Evolutionary conservation across 2,329 filamentous ascomycete genomes (phyloP), one percentile per base, ranked within the genome.

Genomic region (Gnomoniopsis sp.): DNA sequence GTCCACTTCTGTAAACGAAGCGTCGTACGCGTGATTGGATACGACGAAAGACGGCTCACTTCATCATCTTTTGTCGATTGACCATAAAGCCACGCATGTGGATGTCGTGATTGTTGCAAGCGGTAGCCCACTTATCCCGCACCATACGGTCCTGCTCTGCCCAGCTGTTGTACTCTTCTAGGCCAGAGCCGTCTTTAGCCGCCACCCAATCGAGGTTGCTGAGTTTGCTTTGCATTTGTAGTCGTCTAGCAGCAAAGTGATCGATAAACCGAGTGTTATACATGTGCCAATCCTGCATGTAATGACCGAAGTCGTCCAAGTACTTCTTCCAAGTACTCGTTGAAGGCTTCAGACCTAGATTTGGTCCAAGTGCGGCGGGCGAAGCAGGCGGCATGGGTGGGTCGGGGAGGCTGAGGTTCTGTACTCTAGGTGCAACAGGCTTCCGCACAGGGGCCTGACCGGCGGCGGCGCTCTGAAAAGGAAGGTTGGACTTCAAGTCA

Each of bases 141-240:
- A 90, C 82, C 50, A 77, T 75, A 63, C 85, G 80, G 67, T 92
- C 89, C 70, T 90, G 83, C 63, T 82, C 80, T 57, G 88, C 72
- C 68, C 82, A 84, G 41, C 74, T 74, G 59, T 84, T 70, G 68
- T 91, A 91, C 57, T 82, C 79, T 17, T 75, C 69, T 23, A 87
- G 77, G 0, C 82, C 84, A 1, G 65, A 63, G 43, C 80, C 74
- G 23, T 78, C 70, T 1, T 70, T 68, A 10, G 71, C 66, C 33
- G 73, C 72, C 19, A 84, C 67, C 70, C 82, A 85, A 1, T 66
- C 67, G 54, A 79, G 77, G 21, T 73, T 67, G 46, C 70, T 65
- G 60, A 77, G 72, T 23, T 72, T 72, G 30, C 68, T 66, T 21
- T 70, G 69, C 36, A 79, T 73, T 38, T 78, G 69, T 1, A 70